phyloP scores from a whole-genome alignment of 129 eudicot genomes.

The Chrysanthemum lavandulifolium region DNA sequence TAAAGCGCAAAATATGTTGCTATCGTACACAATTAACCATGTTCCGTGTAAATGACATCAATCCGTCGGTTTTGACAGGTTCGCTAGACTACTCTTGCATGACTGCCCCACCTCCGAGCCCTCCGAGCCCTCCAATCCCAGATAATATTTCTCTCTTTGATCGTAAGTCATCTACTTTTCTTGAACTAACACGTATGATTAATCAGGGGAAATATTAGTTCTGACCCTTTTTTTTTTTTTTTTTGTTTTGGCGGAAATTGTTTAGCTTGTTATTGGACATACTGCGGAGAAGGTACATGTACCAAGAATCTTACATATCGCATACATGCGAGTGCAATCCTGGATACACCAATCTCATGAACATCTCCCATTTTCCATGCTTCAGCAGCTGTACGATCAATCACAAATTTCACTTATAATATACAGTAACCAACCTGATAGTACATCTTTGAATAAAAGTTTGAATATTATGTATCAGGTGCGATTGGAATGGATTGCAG shows the following conservation, averaged over 20 bases:
- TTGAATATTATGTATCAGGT: conserved; percentile 40
- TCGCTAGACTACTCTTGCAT: conserved; percentile 76
- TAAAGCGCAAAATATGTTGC: neutral
- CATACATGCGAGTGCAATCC: conserved; percentile 75
- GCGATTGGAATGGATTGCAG: conserved; percentile 64
- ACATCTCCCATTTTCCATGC: conserved; percentile 72
- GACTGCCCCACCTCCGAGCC: conserved; percentile 53
- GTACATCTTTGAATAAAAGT: neutral
- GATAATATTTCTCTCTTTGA: conserved; percentile 58
- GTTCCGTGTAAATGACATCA: no score
- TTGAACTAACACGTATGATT: no score
- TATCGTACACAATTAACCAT: no score
- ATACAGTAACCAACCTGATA: neutral
- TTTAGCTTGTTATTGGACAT: conserved; percentile 82
- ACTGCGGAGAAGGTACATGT: conserved; percentile 91
- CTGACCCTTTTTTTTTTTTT: neutral
- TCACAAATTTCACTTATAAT: neutral
- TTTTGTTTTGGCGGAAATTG: neutral
- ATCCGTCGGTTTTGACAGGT: conserved; percentile 42
- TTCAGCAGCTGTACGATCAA: conserved; percentile 60
- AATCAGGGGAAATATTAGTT: neutral
- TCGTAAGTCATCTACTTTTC: conserved; percentile 38
- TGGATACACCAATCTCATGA: conserved; percentile 62
- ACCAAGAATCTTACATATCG: conserved; percentile 35
- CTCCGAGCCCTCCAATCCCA: conserved; percentile 63